These are phyloP conservation scores for Gastrolobium villosum DNA, from an alignment of 306 rosid species.

Conservation along the genomic window DNA sequence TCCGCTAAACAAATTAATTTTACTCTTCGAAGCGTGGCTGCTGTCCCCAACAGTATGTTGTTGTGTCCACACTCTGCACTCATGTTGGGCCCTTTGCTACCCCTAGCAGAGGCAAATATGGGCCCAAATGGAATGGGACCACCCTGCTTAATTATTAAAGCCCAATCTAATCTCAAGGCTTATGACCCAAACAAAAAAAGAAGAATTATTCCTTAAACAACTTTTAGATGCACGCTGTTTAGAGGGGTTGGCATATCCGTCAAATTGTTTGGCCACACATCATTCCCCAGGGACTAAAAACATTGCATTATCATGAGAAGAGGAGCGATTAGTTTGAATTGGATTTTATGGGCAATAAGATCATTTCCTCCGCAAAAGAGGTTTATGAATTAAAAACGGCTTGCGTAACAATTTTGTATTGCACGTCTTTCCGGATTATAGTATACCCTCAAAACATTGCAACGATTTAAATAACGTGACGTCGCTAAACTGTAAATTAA, in stretches of 20 bases:
- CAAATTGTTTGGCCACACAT: not conserved
- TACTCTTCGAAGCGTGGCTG: conserved; percentile 18
- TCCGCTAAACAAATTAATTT: conserved; percentile 13
- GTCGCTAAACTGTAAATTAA: not conserved
- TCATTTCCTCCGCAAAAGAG: not conserved
- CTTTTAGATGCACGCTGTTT: not conserved
- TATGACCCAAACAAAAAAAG: conserved; percentile 9
- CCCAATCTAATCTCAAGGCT: conserved; percentile 35
- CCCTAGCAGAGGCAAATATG: conserved; percentile 35
- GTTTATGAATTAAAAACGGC: not conserved
- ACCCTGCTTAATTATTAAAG: conserved; percentile 35
- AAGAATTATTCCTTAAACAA: not conserved
- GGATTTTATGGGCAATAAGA: not conserved
- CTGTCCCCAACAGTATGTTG: conserved; percentile 53
- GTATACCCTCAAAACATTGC: not conserved
- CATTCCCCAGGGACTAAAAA: not conserved
- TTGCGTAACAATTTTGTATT: conserved; percentile 12
- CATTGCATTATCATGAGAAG: not conserved
- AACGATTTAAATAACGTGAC: not conserved
- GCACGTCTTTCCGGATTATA: conserved; percentile 11
- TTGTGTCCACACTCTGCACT: conserved; percentile 43
- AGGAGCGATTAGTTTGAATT: not conserved
- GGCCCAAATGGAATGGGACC: conserved; percentile 39
- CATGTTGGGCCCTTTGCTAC: conserved; percentile 50
- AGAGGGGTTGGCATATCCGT: not conserved